Conservation (phyloP, 2,329 filamentous ascomycete genomes). For the Emericellopsis atlantica region DNA sequence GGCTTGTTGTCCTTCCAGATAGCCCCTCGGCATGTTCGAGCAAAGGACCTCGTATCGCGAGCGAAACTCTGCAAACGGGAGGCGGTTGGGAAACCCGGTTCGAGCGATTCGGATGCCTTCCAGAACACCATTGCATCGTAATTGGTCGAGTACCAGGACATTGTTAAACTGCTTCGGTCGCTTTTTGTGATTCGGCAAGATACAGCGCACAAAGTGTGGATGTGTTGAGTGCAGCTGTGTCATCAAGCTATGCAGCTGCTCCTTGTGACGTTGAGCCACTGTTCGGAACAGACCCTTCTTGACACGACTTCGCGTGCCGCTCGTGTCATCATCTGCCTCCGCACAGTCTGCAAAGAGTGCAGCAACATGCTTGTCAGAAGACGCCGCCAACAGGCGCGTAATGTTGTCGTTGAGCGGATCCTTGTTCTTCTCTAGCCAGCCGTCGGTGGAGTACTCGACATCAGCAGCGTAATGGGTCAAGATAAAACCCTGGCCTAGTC, state of each 20-base stretch:
- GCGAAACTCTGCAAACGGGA: constrained; percentile 87
- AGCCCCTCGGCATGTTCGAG: constrained; percentile 74
- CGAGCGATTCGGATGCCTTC: constrained; percentile 95
- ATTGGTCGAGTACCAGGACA: constrained; percentile 85
- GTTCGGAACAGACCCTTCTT: constrained; percentile 97
- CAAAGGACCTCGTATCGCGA: constrained; percentile 94
- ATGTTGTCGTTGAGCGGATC: constrained; percentile 96
- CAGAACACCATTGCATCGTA: constrained; percentile 98
- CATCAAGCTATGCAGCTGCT: constrained; percentile 96
- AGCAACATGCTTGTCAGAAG: constrained; percentile 72
- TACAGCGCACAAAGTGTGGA: constrained; percentile 95
- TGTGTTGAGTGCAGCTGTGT: constrained; percentile 87
- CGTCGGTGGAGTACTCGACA: constrained; percentile 90
- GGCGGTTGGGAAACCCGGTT: constrained; percentile 89
- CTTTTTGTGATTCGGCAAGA: constrained; percentile 97
- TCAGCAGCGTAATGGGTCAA: constrained; percentile 96
- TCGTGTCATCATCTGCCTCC: constrained; percentile 62
- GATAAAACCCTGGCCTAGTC: constrained; percentile 83
- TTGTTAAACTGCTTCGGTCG: constrained; percentile 85
- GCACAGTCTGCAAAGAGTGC: constrained; percentile 80
- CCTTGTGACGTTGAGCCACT: constrained; percentile 92
- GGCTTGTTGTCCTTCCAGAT: constrained; percentile 79
- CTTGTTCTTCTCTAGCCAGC: constrained; percentile 98
- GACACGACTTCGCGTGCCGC: constrained; percentile 62
- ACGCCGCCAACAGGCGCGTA: constrained; percentile 74